Evolutionary conservation across 2,329 filamentous ascomycete genomes (phyloP), one percentile per base, ranked within the genome.

Genomic region (Neoarthrinium moseri): DNA sequence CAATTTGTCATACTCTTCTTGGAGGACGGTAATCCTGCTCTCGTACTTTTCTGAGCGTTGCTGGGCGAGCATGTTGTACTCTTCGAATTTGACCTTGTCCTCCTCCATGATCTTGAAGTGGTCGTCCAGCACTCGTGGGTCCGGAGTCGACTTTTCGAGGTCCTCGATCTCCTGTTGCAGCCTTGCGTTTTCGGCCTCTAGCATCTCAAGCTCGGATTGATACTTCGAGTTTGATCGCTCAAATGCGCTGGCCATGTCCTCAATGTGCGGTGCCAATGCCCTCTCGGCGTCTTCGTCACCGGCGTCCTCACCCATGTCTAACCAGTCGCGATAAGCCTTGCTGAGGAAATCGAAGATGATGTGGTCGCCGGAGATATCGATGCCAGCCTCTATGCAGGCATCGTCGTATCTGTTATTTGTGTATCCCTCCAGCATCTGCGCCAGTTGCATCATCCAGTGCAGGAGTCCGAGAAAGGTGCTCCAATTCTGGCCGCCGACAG

Each of bases 391-490:
- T 33, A 87, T 78, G 63, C 91, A 96, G 1, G 91, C 91, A 43
- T 96, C 87, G 55, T 96, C 91, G 64, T 96, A 99, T 37, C 83
- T 83, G 48, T 91, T 86, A 45, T 73, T 67, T 2, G 81, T 74
- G 61, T 91, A 97, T 18, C 87, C 81, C 51, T 97, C 91, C 61
- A 97, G 81, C 86, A 97, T 95, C 56, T 92, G 86, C 4, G 90
- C 89, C 42, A 99, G 74, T 67, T 97, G 91, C 92, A 99, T 96
- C 84, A 99, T 92, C 94, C 94, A 99, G 70, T 99, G 91, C 41
- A 99, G 75, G 64, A 99, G 74, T 0, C 91, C 94, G 11, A 99
- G 74, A 60, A 99, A 97, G 0, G 90, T 94, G 51, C 87, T 87
- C 94, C 94, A 99, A 63, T 97, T 97, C 67, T 96, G 91, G 3